These are phyloP conservation scores for Kandelia obovata DNA, from an alignment of 345 rosid species.

Conservation along the genomic window DNA sequence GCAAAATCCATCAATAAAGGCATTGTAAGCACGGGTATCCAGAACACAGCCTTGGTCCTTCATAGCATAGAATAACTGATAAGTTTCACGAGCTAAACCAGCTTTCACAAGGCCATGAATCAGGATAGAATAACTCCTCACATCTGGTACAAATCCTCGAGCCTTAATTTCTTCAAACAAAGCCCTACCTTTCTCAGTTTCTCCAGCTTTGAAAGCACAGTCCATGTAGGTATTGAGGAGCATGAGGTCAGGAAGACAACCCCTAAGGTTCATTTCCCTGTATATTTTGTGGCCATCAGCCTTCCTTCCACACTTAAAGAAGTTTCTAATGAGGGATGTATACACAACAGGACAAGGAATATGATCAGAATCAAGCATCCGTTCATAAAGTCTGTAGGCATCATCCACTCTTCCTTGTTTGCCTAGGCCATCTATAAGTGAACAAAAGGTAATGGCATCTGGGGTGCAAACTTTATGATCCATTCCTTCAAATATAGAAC, in stretches of 20 bases:
- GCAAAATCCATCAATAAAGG: slow-evolving; percentile 85
- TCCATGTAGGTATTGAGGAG: slow-evolving; percentile 90
- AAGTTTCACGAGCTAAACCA: slow-evolving; percentile 78
- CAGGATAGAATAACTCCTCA: slow-evolving; percentile 67
- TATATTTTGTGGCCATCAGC: slow-evolving; percentile 95
- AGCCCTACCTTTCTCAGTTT: slow-evolving; percentile 74
- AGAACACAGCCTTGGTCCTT: slow-evolving; percentile 82
- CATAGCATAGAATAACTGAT: slow-evolving; percentile 75
- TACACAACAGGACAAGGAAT: slow-evolving; percentile 61
- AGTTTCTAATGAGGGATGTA: slow-evolving; percentile 79
- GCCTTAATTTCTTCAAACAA: slow-evolving; percentile 77
- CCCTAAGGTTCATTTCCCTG: slow-evolving; percentile 69
- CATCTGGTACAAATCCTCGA: slow-evolving; percentile 68
- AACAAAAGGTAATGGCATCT: slow-evolving; percentile 73
- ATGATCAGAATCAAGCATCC: slow-evolving; percentile 67
- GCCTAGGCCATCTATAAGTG: slow-evolving; percentile 90
- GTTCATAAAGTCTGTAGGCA: slow-evolving; percentile 78
- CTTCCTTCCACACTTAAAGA: slow-evolving; percentile 74
- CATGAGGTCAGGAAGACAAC: slow-evolving; percentile 68
- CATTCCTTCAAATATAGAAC: slow-evolving; percentile 67
- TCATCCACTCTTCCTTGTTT: slow-evolving; percentile 86
- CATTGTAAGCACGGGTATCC: slow-evolving; percentile 83
- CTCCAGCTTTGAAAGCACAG: slow-evolving; percentile 88
- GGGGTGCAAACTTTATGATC: slow-evolving; percentile 75
- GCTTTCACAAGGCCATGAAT: slow-evolving; percentile 82